Conservation (phyloP, 352 stramenopile species). For the Phytophthora pseudosyringae region DNA sequence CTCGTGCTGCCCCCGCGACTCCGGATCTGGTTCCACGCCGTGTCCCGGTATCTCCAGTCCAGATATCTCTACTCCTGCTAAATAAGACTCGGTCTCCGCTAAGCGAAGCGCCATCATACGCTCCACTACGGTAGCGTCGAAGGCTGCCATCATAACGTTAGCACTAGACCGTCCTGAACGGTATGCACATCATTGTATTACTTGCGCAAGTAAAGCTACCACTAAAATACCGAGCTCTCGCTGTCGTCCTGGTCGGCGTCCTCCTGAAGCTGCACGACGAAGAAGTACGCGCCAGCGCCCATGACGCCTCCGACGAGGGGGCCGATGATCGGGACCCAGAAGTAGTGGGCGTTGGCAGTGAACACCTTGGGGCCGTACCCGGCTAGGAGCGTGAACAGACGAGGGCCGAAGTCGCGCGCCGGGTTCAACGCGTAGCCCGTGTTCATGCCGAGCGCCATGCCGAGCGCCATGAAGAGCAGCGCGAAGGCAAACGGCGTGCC, state of each 20-base stretch:
- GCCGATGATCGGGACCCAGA: constrained; percentile 62
- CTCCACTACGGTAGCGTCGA: constrained; percentile 6
- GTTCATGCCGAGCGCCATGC: constrained; percentile 61
- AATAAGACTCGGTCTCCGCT: not conserved
- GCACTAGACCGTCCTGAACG: not conserved
- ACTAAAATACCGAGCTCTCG: constrained; percentile 13
- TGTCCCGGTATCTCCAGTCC: constrained; percentile 22
- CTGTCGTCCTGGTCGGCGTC: constrained; percentile 19
- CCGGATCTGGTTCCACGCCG: constrained; percentile 11
- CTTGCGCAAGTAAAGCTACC: not conserved
- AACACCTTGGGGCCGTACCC: constrained; percentile 64
- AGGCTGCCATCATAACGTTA: not conserved
- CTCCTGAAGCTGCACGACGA: constrained; percentile 62
- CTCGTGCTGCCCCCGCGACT: constrained; percentile 25
- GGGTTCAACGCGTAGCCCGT: constrained; percentile 51
- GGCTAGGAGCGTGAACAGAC: constrained; percentile 51
- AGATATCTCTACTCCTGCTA: constrained; percentile 29
- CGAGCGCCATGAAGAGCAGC: constrained; percentile 58
- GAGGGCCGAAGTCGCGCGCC: constrained; percentile 48
- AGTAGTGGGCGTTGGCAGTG: constrained; percentile 55
- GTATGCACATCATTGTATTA: constrained; percentile 13
- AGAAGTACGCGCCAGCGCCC: constrained; percentile 55
- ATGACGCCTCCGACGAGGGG: constrained; percentile 49
- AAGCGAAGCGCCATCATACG: not conserved
- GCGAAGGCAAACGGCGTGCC: constrained; percentile 48